Evolutionary conservation across 75 land plant genomes (phyloP).

Genomic region (Isoetes taiwanensis): DNA sequence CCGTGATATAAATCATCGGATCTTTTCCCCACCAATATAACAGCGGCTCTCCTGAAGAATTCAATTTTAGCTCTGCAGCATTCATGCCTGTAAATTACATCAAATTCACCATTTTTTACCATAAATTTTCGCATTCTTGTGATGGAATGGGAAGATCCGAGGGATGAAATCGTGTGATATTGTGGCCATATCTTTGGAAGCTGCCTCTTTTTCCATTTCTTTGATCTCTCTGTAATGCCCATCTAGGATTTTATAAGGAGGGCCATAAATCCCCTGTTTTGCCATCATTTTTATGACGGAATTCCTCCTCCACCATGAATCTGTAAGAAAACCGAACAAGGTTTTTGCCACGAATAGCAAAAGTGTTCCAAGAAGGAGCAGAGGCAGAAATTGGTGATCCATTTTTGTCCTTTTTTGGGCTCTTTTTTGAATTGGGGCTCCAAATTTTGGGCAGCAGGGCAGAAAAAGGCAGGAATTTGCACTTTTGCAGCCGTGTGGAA

Average conservation of each 20-base stretch:
- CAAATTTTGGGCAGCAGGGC: too few species aligned
- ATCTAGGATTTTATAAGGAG: not conserved
- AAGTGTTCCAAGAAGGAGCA: too few species aligned
- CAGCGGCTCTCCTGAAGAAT: not conserved
- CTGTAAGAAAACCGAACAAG: too few species aligned
- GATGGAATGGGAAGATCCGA: constrained; percentile 1
- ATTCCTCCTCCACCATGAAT: constrained; percentile 5
- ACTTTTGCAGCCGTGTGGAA: too few species aligned
- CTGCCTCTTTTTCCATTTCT: not conserved
- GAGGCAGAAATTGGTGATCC: too few species aligned
- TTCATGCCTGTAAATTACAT: not conserved
- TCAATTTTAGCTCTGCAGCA: not conserved
- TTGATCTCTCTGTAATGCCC: constrained; percentile 1
- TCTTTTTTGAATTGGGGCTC: too few species aligned
- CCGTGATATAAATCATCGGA: constrained; percentile 1
- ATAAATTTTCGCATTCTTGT: not conserved
- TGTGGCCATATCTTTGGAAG: not conserved
- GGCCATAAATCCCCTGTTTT: not conserved
- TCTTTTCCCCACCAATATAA: constrained; percentile 4
- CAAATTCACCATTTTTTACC: not conserved
- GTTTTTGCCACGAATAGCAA: too few species aligned
- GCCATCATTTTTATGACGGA: not conserved
- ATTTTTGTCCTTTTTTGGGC: too few species aligned
- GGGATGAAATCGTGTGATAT: not conserved
- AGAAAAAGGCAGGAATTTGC: too few species aligned